phyloP scores from a whole-genome alignment of 768 basidiomycete species.

The Mycena alexandri region DNA sequence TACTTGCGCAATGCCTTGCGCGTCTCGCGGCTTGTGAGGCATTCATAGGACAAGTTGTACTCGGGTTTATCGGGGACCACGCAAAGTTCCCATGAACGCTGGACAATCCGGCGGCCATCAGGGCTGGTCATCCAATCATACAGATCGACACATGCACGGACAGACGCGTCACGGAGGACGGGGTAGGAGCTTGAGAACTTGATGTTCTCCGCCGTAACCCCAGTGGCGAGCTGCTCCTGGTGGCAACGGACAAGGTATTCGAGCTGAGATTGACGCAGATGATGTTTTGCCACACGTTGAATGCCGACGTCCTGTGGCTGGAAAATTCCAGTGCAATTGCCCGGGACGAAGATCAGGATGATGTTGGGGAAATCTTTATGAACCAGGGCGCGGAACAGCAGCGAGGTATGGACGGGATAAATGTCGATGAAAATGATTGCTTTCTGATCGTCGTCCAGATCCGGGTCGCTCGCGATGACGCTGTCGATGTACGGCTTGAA shows the following conservation, averaged over 20 bases:
- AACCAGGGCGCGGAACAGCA: not conserved
- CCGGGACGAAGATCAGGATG: slow-evolving; percentile 37
- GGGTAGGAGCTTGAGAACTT: slow-evolving; percentile 35
- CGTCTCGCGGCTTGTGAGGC: slow-evolving; percentile 3
- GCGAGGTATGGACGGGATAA: not conserved
- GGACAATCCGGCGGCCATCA: slow-evolving; percentile 22
- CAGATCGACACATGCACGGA: not conserved
- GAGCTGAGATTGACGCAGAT: slow-evolving; percentile 29
- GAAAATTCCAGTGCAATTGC: slow-evolving; percentile 38
- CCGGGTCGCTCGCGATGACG: not conserved
- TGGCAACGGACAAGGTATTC: slow-evolving; percentile 28
- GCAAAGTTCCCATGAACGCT: not conserved
- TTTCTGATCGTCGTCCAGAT: slow-evolving; percentile 1
- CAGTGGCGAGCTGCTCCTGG: slow-evolving; percentile 11
- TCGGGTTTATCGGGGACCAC: not conserved
- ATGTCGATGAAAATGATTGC: not conserved
- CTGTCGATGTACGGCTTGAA: slow-evolving; percentile 17
- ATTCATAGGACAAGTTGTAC: slow-evolving; percentile 2
- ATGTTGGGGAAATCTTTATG: slow-evolving; percentile 20
- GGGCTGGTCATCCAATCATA: slow-evolving; percentile 17
- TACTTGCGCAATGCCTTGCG: not conserved
- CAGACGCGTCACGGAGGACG: slow-evolving; percentile 30
- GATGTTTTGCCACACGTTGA: slow-evolving; percentile 39
- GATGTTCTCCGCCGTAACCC: slow-evolving; percentile 32
- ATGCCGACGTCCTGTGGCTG: slow-evolving; percentile 43